Conservation (phyloP, 345 rosid genomes). For the Lagerstroemia speciosa region DNA sequence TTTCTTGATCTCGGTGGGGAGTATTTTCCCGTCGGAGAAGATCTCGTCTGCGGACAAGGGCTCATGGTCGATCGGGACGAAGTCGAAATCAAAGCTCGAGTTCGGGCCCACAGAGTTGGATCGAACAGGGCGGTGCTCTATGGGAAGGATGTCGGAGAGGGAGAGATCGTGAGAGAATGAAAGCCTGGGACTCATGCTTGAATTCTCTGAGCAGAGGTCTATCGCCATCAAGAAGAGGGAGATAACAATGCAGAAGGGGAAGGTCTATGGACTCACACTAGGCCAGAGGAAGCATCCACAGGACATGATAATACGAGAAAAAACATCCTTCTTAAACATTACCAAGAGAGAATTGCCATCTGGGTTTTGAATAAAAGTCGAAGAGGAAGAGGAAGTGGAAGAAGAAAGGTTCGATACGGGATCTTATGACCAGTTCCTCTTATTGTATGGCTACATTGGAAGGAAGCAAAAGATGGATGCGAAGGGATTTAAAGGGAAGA, state of each 20-base stretch:
- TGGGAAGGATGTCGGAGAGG: conserved; percentile 4
- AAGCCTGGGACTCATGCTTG: conserved; percentile 8
- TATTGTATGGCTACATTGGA: background rate
- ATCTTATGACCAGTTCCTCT: background rate
- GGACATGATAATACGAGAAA: background rate
- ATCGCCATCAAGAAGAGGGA: conserved; percentile 3
- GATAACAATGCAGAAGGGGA: background rate
- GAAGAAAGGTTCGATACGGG: background rate
- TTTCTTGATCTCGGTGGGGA: conserved; percentile 11
- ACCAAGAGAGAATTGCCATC: background rate
- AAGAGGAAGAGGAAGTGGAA: background rate
- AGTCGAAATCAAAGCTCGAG: conserved; percentile 13
- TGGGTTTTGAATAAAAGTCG: background rate
- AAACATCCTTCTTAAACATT: background rate
- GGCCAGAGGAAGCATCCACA: background rate
- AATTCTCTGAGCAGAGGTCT: conserved; percentile 2
- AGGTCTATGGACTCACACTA: background rate
- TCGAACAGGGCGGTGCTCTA: background rate
- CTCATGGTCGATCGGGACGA: conserved; percentile 2
- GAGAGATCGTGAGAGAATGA: conserved; percentile 13
- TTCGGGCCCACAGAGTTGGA: background rate
- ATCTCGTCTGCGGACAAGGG: conserved; percentile 15
- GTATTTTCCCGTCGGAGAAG: conserved; percentile 16
- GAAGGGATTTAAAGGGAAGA: background rate
- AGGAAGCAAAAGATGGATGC: background rate